Evolutionary conservation across 768 basidiomycete genomes (phyloP).

Genomic region (Rhizopogon sp.): DNA sequence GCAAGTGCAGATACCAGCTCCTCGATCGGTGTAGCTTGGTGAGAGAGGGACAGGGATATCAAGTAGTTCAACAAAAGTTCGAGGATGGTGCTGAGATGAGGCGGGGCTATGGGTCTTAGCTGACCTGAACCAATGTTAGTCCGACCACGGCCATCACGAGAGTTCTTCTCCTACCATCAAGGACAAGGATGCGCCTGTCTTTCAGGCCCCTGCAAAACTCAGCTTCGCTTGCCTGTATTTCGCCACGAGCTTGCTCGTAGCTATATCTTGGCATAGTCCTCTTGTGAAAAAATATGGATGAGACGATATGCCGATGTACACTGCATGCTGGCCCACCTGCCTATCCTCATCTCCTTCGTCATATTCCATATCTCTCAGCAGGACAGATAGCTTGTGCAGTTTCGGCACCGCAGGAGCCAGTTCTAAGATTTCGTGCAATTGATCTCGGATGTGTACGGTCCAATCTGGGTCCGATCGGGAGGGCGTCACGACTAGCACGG

Average conservation of each 20-base stretch:
- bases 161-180: conserved; percentile 47
- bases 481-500: conserved; percentile 68
- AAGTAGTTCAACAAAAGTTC: conserved; percentile 72
- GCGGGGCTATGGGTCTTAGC: conserved; percentile 67
- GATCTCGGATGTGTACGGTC: conserved; percentile 68
- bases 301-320: neutral
- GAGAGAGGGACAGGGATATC: conserved; percentile 53
- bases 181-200: conserved; percentile 65
- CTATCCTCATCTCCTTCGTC: conserved; percentile 54
- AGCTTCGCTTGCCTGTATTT: conserved; percentile 78
- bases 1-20: conserved; percentile 57
- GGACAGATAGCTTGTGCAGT: conserved; percentile 54
- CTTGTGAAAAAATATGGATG: conserved; percentile 11
- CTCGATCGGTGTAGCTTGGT: conserved; percentile 50
- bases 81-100: conserved; percentile 65
- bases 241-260: conserved; percentile 54
- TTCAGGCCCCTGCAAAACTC: conserved; percentile 65
- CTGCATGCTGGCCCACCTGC: conserved; percentile 15
- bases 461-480: conserved; percentile 31
- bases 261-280: conserved; percentile 36
- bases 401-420: conserved; percentile 73
- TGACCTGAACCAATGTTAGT: conserved; percentile 37
- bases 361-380: conserved; percentile 66
- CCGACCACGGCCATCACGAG: neutral
- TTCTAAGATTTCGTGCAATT: conserved; percentile 82